Conservation (phyloP, 192 early-diverging fungal genomes). For the Backusella australiensis region DNA sequence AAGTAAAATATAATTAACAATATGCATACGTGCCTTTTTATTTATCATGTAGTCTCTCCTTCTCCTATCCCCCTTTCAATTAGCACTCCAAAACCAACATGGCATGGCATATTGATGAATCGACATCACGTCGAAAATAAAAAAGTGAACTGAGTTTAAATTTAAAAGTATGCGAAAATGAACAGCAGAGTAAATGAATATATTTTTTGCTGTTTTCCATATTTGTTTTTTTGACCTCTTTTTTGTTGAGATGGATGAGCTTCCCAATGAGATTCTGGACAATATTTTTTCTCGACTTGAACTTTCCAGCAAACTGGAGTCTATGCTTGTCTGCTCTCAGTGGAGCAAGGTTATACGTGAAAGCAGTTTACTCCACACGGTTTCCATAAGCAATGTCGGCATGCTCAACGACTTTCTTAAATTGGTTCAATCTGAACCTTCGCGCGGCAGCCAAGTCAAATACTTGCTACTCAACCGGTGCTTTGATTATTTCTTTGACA, state of each 20-base stretch:
- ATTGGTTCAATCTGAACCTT: neutral
- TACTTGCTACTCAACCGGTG: neutral
- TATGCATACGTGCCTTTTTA: too few relatives aligned
- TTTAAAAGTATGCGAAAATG: neutral
- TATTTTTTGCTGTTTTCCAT: neutral
- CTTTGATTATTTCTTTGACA: neutral
- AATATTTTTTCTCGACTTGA: neutral
- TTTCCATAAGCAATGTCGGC: neutral
- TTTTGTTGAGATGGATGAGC: neutral
- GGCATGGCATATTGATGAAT: too few relatives aligned
- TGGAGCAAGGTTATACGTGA: neutral
- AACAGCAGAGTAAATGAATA: neutral
- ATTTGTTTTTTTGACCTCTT: neutral
- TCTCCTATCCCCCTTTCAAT: too few relatives aligned
- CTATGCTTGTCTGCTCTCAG: neutral
- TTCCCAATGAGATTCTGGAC: neutral
- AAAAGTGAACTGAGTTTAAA: neutral
- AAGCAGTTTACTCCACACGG: neutral
- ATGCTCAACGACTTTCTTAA: conserved; percentile 1
- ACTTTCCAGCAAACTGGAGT: neutral
- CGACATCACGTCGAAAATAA: too few relatives aligned
- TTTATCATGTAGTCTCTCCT: too few relatives aligned
- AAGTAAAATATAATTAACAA: neutral
- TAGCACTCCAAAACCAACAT: too few relatives aligned
- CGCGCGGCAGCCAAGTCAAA: neutral